Conservation (phyloP, 2,329 filamentous ascomycete species). For the Seiridium cupressi region DNA sequence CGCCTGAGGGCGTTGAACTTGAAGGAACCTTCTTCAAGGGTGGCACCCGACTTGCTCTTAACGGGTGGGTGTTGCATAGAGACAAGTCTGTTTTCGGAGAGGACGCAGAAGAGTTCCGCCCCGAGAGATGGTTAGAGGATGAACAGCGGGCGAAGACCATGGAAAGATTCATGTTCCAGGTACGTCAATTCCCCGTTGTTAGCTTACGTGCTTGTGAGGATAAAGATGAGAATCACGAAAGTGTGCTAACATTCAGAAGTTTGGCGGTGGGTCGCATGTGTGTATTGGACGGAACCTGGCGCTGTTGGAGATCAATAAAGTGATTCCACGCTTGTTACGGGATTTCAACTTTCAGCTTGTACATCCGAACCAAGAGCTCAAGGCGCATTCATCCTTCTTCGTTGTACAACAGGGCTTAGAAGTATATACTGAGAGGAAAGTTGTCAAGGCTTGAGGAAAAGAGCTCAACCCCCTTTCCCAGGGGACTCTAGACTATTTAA, state of each 20-base stretch:
- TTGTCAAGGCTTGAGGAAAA: neutral
- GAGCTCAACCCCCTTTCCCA: neutral
- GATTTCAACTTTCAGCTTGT: slow-evolving; percentile 53
- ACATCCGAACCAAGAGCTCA: slow-evolving; percentile 46
- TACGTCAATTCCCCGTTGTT: slow-evolving; percentile 21
- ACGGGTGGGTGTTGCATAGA: slow-evolving; percentile 53
- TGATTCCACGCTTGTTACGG: slow-evolving; percentile 52
- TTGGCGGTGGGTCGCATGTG: slow-evolving; percentile 52
- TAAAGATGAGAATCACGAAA: neutral
- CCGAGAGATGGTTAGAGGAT: slow-evolving; percentile 53
- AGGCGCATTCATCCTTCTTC: slow-evolving; percentile 57
- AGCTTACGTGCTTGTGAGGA: neutral
- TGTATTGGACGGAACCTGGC: slow-evolving; percentile 56
- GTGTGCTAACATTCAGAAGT: slow-evolving; percentile 29
- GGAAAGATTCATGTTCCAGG: slow-evolving; percentile 57
- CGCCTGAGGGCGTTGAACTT: slow-evolving; percentile 48
- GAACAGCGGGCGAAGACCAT: slow-evolving; percentile 42
- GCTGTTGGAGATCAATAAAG: slow-evolving; percentile 58
- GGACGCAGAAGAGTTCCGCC: slow-evolving; percentile 50
- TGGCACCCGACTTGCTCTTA: slow-evolving; percentile 51
- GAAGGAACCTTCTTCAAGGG: slow-evolving; percentile 50
- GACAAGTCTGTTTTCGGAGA: slow-evolving; percentile 46
- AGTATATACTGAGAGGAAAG: slow-evolving; percentile 43
- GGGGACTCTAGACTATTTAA: neutral
- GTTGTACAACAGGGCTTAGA: slow-evolving; percentile 57